Evolutionary conservation across 257 asterid species (phyloP), one percentile per base, ranked within the genome.

Genomic region (Voacanga thouarsii): DNA sequence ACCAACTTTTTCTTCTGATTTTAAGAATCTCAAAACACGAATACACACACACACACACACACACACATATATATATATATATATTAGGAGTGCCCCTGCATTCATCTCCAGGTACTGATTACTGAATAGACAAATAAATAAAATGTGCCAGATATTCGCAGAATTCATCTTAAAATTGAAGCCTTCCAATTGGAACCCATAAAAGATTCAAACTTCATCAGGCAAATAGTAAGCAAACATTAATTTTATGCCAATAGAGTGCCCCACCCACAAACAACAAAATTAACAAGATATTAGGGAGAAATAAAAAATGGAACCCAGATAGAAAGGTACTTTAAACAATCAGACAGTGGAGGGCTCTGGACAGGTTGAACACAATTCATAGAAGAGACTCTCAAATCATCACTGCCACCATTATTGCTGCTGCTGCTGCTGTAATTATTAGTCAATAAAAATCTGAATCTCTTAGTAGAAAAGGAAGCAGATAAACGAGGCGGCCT

Each of bases 241-340:
- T 39, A 4, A 4, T 37, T 23, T 21, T 16, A 2, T 33, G 23
- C 51, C 53, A 28, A 37, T 7, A 18, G 23, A 14, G 4, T 28
- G 45, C 37, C 24, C 73, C 80, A 75, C 19, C 5, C 3, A 33
- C 18, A 65, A 55, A 78, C 37, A 43, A 21, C 60, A 18, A 33
- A 71, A 30, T 7, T 77, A 12, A 47, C 0, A 26, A 66, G 4
- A 79, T 6, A 5, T 4, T 0, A 0, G 72, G 0, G 41, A 43
- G 12, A 16, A 39, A 5, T 0, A 56, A 67, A 61, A 33, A 41
- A 71, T 33, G 47, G 59, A 57, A 28, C 75, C 76, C 49, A 21
- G 70, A 70, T 28, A 59, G 26, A 6, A 24, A 78, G 51, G 24
- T 79, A 92, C 96, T 90, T 88, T 79, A 89, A 80, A 75, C 77